Conservation (phyloP, 306 rosid species). For the Morella rubra region DNA sequence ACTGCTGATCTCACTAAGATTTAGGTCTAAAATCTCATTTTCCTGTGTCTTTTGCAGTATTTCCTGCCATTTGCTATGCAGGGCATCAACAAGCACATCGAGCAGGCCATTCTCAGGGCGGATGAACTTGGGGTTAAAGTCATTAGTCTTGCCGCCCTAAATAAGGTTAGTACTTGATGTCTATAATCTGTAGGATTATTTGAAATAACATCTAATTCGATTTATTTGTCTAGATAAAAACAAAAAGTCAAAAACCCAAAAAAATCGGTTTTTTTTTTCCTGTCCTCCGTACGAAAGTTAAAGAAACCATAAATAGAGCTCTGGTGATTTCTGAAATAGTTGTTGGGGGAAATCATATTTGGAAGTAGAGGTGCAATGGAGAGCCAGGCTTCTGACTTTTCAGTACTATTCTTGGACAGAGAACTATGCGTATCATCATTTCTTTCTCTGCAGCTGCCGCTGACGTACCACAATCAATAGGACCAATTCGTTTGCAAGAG, state of each 20-base stretch:
- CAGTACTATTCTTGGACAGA: no score
- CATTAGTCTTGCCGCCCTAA: constrained; percentile 93
- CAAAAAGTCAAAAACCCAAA: no score
- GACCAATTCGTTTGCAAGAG: no score
- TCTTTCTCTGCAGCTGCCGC: no score
- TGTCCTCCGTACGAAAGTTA: neutral
- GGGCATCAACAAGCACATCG: constrained; percentile 89
- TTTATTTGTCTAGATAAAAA: no score
- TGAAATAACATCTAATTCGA: no score
- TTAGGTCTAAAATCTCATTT: neutral
- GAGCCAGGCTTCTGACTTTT: no score
- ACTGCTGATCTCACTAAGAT: neutral
- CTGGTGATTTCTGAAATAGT: constrained; percentile 36
- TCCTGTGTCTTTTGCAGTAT: constrained; percentile 43
- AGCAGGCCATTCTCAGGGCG: constrained; percentile 79
- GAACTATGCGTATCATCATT: no score
- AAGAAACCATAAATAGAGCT: constrained; percentile 4
- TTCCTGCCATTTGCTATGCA: constrained; percentile 87
- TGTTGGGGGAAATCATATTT: constrained; percentile 33
- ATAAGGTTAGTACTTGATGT: constrained; percentile 59
- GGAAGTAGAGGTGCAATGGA: neutral
- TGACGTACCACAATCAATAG: no score
- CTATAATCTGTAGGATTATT: neutral
- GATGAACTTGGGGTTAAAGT: constrained; percentile 86
- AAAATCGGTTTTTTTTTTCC: neutral